Conservation (phyloP, 2,329 filamentous ascomycete genomes). For the Graphilbum sp. region DNA sequence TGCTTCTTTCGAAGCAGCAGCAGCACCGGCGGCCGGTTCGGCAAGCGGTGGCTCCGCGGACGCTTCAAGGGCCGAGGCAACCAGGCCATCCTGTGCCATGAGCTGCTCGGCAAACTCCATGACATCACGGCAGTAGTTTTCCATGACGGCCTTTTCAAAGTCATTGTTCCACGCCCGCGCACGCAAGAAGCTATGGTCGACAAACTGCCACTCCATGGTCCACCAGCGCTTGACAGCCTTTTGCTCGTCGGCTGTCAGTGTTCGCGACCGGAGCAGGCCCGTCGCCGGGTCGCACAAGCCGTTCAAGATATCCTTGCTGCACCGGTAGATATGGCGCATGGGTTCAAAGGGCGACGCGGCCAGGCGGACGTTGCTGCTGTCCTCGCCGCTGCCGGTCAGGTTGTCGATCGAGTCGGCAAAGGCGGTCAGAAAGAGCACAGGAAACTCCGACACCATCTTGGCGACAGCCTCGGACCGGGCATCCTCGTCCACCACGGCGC, state of each 20-base stretch:
- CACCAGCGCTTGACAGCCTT: conserved; percentile 62
- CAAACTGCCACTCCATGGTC: conserved; percentile 65
- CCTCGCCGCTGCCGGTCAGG: conserved; percentile 18
- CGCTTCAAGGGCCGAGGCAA: conserved; percentile 55
- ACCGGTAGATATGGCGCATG: conserved; percentile 39
- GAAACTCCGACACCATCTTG: conserved; percentile 27
- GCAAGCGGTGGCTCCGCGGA: too few relatives aligned
- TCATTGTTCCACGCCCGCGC: conserved; percentile 72
- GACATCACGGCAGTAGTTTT: conserved; percentile 82
- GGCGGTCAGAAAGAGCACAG: conserved; percentile 25
- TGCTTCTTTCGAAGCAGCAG: too few relatives aligned
- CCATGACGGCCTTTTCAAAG: conserved; percentile 57
- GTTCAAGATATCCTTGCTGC: conserved; percentile 38
- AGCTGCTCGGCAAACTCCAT: conserved; percentile 86
- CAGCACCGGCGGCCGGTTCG: too few relatives aligned
- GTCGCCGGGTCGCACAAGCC: conserved; percentile 38
- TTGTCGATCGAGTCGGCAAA: conserved; percentile 25
- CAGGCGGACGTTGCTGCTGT: conserved; percentile 10
- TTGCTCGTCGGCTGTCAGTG: conserved; percentile 44
- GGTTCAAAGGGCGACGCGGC: conserved; percentile 33
- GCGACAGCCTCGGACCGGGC: conserved; percentile 33
- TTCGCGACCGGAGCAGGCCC: conserved; percentile 37
- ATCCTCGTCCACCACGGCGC: conserved; percentile 57
- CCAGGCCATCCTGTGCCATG: conserved; percentile 70
- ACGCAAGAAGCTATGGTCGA: conserved; percentile 65